phyloP scores from a whole-genome alignment of 306 rosid species.

The Trichosanthes cucumerina region DNA sequence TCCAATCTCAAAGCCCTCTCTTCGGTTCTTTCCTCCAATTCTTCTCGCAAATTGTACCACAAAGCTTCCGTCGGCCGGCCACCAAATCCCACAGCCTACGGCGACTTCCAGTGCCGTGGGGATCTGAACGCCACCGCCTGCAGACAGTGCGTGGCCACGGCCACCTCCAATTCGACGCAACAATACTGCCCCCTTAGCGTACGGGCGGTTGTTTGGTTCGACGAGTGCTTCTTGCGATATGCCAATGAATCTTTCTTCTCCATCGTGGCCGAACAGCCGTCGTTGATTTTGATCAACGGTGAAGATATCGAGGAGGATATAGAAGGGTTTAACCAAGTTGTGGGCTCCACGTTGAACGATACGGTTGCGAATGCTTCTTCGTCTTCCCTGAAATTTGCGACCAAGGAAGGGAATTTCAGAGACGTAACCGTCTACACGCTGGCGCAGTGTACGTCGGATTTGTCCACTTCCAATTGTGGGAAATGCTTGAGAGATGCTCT shows the following conservation, averaged over 20 bases:
- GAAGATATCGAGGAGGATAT: neutral
- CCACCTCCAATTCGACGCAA: neutral
- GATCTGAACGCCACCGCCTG: constrained; percentile 2
- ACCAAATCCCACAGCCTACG: neutral
- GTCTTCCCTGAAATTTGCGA: neutral
- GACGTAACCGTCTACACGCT: neutral
- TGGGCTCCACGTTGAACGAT: neutral
- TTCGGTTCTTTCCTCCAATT: neutral
- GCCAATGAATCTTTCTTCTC: neutral
- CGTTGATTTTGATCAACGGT: neutral
- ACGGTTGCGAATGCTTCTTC: neutral
- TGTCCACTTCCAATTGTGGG: neutral
- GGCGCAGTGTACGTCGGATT: constrained; percentile 5
- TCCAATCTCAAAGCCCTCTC: neutral
- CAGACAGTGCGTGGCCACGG: neutral
- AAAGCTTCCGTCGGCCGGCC: neutral
- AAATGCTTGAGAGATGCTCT: neutral
- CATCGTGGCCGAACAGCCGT: neutral
- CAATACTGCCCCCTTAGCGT: neutral
- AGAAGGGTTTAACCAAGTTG: neutral
- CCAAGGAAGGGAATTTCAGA: neutral
- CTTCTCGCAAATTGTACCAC: neutral
- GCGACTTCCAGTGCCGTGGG: constrained; percentile 5
- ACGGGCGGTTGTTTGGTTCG: neutral
- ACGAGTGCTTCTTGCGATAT: neutral